These are phyloP conservation scores for Blastobotrys proliferans DNA, from an alignment of 1,139 yeast genomes.

Conservation along the genomic window DNA sequence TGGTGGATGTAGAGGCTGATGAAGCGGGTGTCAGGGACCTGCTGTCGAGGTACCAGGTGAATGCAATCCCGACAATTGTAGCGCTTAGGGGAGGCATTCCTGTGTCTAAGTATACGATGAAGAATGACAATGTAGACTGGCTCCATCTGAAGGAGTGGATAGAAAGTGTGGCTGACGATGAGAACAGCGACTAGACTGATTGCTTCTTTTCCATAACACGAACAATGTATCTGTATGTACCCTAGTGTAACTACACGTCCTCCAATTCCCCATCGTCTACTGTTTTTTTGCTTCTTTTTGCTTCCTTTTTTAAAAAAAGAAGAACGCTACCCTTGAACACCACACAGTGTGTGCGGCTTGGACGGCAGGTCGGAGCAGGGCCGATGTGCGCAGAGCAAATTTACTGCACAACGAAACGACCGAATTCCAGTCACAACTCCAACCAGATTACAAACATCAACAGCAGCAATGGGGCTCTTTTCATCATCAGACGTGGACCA, in stretches of 20 bases:
- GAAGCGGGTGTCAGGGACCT: conserved; percentile 59
- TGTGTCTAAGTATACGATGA: conserved; percentile 47
- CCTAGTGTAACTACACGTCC: no score
- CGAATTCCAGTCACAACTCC: no score
- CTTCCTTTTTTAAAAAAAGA: background rate
- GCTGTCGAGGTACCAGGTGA: conserved; percentile 55
- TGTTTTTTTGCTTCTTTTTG: background rate
- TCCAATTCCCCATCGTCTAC: no score
- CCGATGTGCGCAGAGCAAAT: no score
- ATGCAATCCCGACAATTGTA: conserved; percentile 60
- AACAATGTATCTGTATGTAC: no score
- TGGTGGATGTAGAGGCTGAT: conserved; percentile 70
- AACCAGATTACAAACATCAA: background rate
- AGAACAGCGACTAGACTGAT: no score
- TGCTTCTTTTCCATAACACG: background rate
- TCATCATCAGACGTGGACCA: conserved; percentile 7
- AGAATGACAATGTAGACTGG: conserved; percentile 46
- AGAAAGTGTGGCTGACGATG: conserved; percentile 40
- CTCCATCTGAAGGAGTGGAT: conserved; percentile 57
- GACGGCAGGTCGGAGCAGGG: no score
- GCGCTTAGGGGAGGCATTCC: conserved; percentile 66
- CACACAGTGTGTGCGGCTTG: no score
- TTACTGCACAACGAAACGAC: no score
- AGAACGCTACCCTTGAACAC: no score
- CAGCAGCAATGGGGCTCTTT: conserved; percentile 17